Evolutionary conservation across 768 basidiomycete species (phyloP).

Genomic region (Boletus pseudo-olivaceus): DNA sequence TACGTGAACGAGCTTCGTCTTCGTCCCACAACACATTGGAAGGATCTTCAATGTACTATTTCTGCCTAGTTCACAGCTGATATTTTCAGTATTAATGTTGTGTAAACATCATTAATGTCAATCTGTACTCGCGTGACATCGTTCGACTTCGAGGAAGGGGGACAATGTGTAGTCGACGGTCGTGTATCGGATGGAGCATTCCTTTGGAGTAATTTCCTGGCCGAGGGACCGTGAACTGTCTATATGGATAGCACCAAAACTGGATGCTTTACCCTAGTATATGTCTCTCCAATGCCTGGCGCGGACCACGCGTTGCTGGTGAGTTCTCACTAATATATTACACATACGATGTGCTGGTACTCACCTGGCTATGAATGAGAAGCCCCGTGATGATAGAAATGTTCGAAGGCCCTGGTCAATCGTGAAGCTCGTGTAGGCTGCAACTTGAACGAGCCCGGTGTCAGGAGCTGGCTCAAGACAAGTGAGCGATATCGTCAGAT

Average conservation of each 20-base stretch:
- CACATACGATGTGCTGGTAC: neutral
- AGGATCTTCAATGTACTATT: slow-evolving; percentile 31
- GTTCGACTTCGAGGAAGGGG: neutral
- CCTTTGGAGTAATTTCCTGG: too few relatives aligned
- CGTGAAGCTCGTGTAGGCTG: neutral
- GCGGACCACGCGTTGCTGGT: neutral
- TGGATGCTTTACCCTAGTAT: neutral
- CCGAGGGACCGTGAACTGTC: neutral
- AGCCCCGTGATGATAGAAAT: neutral
- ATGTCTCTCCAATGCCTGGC: neutral
- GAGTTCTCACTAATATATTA: too few relatives aligned
- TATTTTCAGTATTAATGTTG: slow-evolving; percentile 31
- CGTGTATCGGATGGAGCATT: neutral
- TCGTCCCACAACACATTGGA: slow-evolving; percentile 20
- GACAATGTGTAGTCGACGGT: neutral
- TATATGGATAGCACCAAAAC: neutral
- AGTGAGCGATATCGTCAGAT: neutral
- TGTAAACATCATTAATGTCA: slow-evolving; percentile 32
- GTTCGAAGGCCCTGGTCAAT: neutral
- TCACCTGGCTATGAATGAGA: neutral
- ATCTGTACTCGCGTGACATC: slow-evolving; percentile 18
- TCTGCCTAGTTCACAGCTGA: slow-evolving; percentile 22
- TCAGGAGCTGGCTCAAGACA: neutral
- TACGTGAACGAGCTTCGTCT: slow-evolving; percentile 15
- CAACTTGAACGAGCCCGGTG: neutral